A percentile compares a stretch with the other conserved stretches of the same genome.
These are phyloP conservation scores for Wilcoxina mikolae DNA, from an alignment of 495 filamentous ascomycete species.

Conservation along the genomic window DNA sequence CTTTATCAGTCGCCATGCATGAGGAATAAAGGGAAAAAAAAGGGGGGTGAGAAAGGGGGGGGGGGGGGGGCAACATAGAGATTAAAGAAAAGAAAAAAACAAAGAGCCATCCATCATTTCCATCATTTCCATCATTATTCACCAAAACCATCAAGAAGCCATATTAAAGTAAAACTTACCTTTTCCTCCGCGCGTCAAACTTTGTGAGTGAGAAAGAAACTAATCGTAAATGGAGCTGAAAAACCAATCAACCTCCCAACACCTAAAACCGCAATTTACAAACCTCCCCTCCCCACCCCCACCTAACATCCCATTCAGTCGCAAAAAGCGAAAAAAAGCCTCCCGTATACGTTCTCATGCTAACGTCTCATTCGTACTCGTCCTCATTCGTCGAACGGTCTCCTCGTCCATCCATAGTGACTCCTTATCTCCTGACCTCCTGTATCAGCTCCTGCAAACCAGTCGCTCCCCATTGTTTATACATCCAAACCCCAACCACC, in stretches of 20 bases:
- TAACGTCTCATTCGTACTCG: no score
- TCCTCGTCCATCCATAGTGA: no score
- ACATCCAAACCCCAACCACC: constrained; percentile 25
- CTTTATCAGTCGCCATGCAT: no score
- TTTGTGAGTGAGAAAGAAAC: not conserved
- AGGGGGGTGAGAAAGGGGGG: no score
- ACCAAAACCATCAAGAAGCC: not conserved
- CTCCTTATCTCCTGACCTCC: not conserved
- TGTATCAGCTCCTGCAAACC: not conserved
- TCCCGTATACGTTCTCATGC: no score
- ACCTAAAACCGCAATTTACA: not conserved
- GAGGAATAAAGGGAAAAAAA: no score
- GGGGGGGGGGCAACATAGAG: no score
- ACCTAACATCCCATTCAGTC: not conserved
- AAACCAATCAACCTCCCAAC: not conserved
- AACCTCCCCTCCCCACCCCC: not conserved
- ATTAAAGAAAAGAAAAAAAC: not conserved
- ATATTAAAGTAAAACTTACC: not conserved
- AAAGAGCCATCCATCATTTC: not conserved
- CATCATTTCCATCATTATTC: not conserved
- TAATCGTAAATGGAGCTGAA: not conserved
- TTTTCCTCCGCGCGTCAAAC: not conserved
- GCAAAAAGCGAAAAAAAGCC: not conserved
- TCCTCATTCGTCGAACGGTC: not conserved
- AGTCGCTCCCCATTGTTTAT: constrained; percentile 8